A percentile compares a stretch with the other conserved stretches of the same genome.
Conservation (phyloP, 208 protist species). For the Leishmania arabica region DNA sequence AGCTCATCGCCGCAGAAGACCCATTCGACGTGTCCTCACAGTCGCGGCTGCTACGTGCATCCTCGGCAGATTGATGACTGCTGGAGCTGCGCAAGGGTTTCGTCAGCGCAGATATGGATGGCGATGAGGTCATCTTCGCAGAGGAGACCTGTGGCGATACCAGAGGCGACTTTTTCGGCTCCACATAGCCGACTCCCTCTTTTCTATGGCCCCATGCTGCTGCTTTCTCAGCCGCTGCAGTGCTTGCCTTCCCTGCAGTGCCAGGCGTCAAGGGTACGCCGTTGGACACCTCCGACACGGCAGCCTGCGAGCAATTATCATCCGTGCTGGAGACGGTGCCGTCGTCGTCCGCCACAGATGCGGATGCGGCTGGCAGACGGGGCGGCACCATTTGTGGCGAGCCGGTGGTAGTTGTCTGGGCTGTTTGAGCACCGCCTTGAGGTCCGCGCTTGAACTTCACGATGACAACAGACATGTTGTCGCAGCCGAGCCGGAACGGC, state of each 20-base stretch:
- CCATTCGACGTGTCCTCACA: neutral
- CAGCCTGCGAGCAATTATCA: neutral
- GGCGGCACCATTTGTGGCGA: neutral
- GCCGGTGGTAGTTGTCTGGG: neutral
- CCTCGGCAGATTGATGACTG: neutral
- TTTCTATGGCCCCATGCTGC: neutral
- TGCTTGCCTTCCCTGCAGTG: too few species aligned
- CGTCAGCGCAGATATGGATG: neutral
- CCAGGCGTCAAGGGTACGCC: neutral
- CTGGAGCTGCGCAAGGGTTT: neutral
- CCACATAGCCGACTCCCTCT: neutral
- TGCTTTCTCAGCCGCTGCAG: neutral
- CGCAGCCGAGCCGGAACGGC: slow-evolving; percentile 86
- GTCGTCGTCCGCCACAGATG: neutral
- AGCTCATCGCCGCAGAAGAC: neutral
- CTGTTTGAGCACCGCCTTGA: slow-evolving; percentile 11
- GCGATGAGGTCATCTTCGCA: neutral
- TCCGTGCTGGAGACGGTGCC: neutral
- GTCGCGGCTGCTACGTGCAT: neutral
- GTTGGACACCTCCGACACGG: neutral
- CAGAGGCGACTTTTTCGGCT: neutral
- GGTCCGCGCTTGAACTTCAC: slow-evolving; percentile 73
- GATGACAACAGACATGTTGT: slow-evolving; percentile 94
- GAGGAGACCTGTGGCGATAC: neutral
- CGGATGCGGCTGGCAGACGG: neutral